Evolutionary conservation across 192 early-diverging fungal genomes (phyloP), one percentile per base, ranked within the genome.

Genomic region (Kickxella alabastrina): DNA sequence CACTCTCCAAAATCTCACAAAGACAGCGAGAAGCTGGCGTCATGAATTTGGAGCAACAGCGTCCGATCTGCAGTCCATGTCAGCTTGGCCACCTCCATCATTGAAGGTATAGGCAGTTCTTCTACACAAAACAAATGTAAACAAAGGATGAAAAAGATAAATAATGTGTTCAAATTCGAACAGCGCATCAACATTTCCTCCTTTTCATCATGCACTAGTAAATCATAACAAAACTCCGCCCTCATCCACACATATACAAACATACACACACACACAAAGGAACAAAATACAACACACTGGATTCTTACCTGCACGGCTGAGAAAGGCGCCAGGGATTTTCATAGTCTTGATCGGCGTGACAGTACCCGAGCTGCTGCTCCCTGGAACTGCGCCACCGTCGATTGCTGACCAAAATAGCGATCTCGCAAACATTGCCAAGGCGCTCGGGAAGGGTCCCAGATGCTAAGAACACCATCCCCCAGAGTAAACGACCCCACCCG

Each of bases 401-500:
- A 42, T 28, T 1, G 62, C 36, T 6, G 64, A n/a, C 65, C 65
- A 59, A 34, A 75, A 62, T 50, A 77, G 43, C 38, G 74, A 65
- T 15, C 55, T 51, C 5, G 74, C 67, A 54, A 77, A 61, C 67
- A 70, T 69, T 10, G 66, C 67, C 46, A 77, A 44, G 9, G 63
- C 67, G 39, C 66, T 77, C 4, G 74, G 74, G 67, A 37, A 23
- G 74, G 67, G 18, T 77, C 62, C 74, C 74, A 77, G 29, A 77
- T 52, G 28, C 62, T 62, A 34, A 77, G 58, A 46, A 45, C 17
- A 12, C 62, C 51, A 25, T 52, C 52, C 6, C 52, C 62, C 53
- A 69, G 41, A n/a, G 67, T 53, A 47, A 77, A 77, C 67, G 74
- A 69, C 44, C 67, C 67, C n/a, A 77, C 74, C 12, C 49, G 55